Base-by-base conservation (phyloP, 805 yeast genomes). In the Pichia manshurica region DNA sequence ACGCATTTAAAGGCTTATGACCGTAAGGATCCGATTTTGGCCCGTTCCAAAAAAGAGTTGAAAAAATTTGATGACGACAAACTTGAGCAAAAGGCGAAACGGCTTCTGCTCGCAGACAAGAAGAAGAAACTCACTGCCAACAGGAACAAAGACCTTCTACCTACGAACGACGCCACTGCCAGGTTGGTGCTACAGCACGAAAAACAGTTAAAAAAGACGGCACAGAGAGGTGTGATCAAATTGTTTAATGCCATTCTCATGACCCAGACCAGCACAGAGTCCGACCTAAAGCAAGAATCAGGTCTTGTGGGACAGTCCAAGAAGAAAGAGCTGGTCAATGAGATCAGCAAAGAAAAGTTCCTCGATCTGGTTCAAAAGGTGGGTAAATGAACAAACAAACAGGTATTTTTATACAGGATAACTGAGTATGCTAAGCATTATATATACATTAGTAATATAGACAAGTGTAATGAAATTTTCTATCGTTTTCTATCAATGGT, bases 1-100 rank as follows among this genome's bases (percentile, higher is more conserved):
- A 87, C 98, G 1, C 82, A 80, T 58, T 72, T 91, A 55, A 93
- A 93, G 63, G 95, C 96, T 0, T 85, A 91, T 58, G 88, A 85
- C 60, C 75, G 97, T 60, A 77, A 77, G 39, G 96, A 90, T 63
- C 99, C 99, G 3, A 87, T 91, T 47, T 74, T 91, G 67, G 90
- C 91, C 7, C 81, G 98, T 67, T 72, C 78, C 21, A 85, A 86
- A 59, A 85, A 84, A 55, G 72, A 75, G 37, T 52, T 81, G 44
- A 83, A 82, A 66, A 82, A 86, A 55, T 74, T 85, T 48, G 96
- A 90, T 56, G 76, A 81, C 29, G 87, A 86, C 44, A 86, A 84
- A 59, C 70, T 93, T 40, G 97, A 91, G 57, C 77, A 79, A 50
- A 86, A 88, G 63, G 98, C 96, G 10, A 81, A 79, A 58, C 74